Evolutionary conservation across 2,329 filamentous ascomycete species (phyloP).

Genomic region (Talaromyces piceae): DNA sequence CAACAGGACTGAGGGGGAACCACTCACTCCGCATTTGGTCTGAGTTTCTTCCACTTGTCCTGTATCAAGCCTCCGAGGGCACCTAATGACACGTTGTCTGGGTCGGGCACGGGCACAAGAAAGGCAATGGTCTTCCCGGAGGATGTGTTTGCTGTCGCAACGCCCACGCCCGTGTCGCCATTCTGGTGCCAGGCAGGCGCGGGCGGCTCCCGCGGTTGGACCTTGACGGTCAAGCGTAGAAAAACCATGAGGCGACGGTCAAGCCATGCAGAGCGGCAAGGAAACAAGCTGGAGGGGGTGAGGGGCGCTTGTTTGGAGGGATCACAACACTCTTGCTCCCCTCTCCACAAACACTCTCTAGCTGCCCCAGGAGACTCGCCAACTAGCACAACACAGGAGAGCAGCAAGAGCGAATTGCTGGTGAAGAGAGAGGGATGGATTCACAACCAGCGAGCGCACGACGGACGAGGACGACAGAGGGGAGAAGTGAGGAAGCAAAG

Average conservation of each 20-base stretch:
- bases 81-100: slow-evolving; percentile 25
- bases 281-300: not conserved
- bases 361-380: not conserved
- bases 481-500: not conserved
- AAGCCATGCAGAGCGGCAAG: not conserved
- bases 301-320: not conserved
- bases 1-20: not conserved
- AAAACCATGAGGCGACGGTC: slow-evolving; percentile 23
- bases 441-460: not conserved
- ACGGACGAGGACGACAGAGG: no score
- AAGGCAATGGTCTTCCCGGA: slow-evolving; percentile 21
- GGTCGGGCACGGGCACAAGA: slow-evolving; percentile 23
- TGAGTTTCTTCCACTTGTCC: slow-evolving; percentile 26
- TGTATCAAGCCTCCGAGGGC: slow-evolving; percentile 25
- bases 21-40: slow-evolving; percentile 27
- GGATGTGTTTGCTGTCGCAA: slow-evolving; percentile 7
- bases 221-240: slow-evolving; percentile 29
- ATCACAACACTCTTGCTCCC: not conserved
- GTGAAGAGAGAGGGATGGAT: not conserved
- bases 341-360: not conserved
- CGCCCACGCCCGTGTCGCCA: slow-evolving; percentile 14
- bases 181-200: slow-evolving; percentile 12
- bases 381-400: not conserved
- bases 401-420: not conserved
- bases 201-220: slow-evolving; percentile 21